Evolutionary conservation across 176 grass and related monocot species (phyloP), one percentile per base, ranked within the genome.

Genomic region (Musa schizocarpa): DNA sequence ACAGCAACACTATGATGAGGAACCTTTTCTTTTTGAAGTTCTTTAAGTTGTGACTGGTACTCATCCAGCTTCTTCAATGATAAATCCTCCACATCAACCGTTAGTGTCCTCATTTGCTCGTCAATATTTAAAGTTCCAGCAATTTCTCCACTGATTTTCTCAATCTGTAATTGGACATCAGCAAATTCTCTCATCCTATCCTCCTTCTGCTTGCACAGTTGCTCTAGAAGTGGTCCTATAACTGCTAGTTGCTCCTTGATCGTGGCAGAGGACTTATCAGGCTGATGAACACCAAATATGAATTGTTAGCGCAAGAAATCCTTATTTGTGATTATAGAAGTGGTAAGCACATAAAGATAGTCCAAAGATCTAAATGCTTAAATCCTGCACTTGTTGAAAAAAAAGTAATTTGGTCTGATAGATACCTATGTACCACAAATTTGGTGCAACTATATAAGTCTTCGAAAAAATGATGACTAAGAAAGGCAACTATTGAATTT

Each of bases 21-120:
- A 85, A 98, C 94, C 85, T 89, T 98, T 87, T 98, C 90, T 82
- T 98, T 93, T 65, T 91, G 90, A 54, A 98, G 86, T 66, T 88
- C 86, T 72, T 91, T 86, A 54, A 98, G 83, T 79, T 93, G 88
- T 82, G 76, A 88, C 74, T 93, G 82, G 83, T 73, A 86, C 80
- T 93, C 88, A 69, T 87, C 85, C 80, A 98, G 61, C 77, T 87
- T 93, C 67, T 87, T 86, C 67, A 89, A 76, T 68, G 94, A 98
- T 74, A 98, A 83, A 81, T 98, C 84, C 77, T 89, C 88, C 80
- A 89, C 90, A n/a, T 89, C 84, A 54, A 98, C 82, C 79, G 27
- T 52, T 16, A 78, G 84, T 52, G 65, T 66, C 25, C 54, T 69
- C 69, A 71, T 77, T 65, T 82, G 84, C 7, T 80, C 82, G 75